Evolutionary conservation across 192 early-diverging fungal genomes (phyloP), one percentile per base, ranked within the genome.

Genomic region (Kappamyces sp.): DNA sequence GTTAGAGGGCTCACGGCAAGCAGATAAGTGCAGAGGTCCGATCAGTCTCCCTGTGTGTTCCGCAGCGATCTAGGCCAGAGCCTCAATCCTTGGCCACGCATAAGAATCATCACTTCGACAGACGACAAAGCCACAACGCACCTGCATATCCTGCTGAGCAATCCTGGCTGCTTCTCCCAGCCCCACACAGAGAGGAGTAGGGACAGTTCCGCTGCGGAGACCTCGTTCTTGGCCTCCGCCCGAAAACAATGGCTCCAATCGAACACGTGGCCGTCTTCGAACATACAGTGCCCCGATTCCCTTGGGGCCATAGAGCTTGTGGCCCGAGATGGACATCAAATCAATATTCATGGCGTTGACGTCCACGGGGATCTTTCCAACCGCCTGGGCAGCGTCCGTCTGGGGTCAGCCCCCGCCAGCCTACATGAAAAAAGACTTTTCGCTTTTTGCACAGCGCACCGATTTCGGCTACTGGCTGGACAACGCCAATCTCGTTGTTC

Each of bases 291-390:
- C 92, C 32, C 95, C 95, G 42, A 98, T 81, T 14, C 94, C 94
- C 68, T 95, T 94, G 50, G 95, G 95, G n/a, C 93, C 95, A 61
- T 98, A 98, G 41, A 98, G 66, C 74, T 98, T 98, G 75, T 98
- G 95, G 6, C 95, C 95, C 33, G 88, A 91, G 45, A 98, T 91
- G 61, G 89, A 91, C 86, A 98, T 86, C 42, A 98, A 75, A 64
- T 98, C 95, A 55, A 95, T 81, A 69, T 95, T 91, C 87, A 91
- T 90, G 33, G 73, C 81, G 52, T 88, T 88, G 9, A 98, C 93
- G 64, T 94, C 86, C 36, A 98, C 62, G 1, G 91, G 90, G 59
- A 98, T 91, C 71, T 98, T 98, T 43, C 95, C 95, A 12, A 90
- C 78, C 30, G 93, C 95, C 71, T 98, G 95, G 0, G 95, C 95